Base-by-base conservation (phyloP, 768 basidiomycete species). In the Lentinula detonsa region DNA sequence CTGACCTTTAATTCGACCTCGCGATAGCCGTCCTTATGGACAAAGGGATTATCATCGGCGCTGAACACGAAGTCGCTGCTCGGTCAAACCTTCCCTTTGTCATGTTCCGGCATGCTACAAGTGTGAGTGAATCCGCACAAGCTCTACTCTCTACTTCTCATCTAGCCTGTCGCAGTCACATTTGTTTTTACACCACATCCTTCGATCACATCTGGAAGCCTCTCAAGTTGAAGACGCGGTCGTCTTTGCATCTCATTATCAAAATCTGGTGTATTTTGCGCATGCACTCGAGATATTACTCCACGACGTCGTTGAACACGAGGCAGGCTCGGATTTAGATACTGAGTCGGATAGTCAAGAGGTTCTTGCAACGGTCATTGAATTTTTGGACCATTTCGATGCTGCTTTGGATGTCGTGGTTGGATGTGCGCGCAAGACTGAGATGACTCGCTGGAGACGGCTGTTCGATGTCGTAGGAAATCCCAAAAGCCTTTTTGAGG, bases 11-110 rank as follows among this genome's bases (percentile, higher is more conserved):
- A 39, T 40, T 55, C 66, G 37, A 13, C 13, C 9, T 21, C 46
- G 18, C 39, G 50, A 37, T 66, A 98, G 96, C 96, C 61, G 94
- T 95, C 6, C 81, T 99, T 28, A 98, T 98, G 95, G 95, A 98
- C 72, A 99, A 98, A 70, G 96, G 95, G 1, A 97, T 99, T 65
- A 94, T 99, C 64, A 95, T 98, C 65, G 96, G 96, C 7, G 92
- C 90, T 31, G 95, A 98, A 65, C 85, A 95, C 61, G 96, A 99
- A 71, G 83, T 85, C 2, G 87, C 85, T 2, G 80, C 87, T 15
- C 82, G 91, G 57, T 74, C 80, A 28, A 90, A 87, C 60, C 75
- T 98, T 8, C 85, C 94, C 1, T 97, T 97, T 70, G 87, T 90
- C 13, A 88, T 95, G 76, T 98, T 96, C 75, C 83, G 94, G 55